phyloP scores from a whole-genome alignment of 768 basidiomycete genomes.

The Tylopilus sp. region DNA sequence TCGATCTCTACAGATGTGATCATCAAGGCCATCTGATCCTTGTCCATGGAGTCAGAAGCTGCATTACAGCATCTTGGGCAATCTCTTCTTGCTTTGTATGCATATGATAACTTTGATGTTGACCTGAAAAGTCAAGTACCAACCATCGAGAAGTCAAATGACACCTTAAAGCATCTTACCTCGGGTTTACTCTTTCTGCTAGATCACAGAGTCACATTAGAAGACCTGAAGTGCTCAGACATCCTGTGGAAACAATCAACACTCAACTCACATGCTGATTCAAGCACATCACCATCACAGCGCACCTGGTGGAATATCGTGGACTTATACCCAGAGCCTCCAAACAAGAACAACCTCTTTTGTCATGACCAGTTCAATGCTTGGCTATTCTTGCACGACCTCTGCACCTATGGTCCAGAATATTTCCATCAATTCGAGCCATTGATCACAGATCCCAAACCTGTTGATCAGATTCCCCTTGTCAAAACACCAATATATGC shows the following conservation, averaged over 20 bases:
- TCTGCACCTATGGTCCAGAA: neutral
- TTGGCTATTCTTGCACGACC: neutral
- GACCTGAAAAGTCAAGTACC: neutral
- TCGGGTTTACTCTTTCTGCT: neutral
- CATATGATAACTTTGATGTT: neutral
- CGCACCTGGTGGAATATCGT: neutral
- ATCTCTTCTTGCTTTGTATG: neutral
- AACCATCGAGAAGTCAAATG: neutral
- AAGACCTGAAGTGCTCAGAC: neutral
- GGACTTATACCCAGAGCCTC: neutral
- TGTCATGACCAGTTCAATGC: neutral
- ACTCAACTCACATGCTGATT: neutral
- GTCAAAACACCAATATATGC: neutral
- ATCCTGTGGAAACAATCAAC: neutral
- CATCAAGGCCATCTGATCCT: neutral
- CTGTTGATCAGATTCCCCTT: neutral
- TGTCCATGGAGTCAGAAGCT: neutral
- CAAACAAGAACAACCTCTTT: neutral
- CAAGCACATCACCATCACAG: neutral
- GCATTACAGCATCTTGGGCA: neutral
- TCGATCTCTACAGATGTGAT: neutral
- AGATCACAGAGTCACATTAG: neutral
- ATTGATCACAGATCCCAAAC: neutral
- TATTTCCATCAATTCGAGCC: neutral
- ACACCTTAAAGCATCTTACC: neutral